Evolutionary conservation across 768 basidiomycete species (phyloP), one percentile per base, ranked within the genome.

Genomic region (Leucogyrophana mollusca): DNA sequence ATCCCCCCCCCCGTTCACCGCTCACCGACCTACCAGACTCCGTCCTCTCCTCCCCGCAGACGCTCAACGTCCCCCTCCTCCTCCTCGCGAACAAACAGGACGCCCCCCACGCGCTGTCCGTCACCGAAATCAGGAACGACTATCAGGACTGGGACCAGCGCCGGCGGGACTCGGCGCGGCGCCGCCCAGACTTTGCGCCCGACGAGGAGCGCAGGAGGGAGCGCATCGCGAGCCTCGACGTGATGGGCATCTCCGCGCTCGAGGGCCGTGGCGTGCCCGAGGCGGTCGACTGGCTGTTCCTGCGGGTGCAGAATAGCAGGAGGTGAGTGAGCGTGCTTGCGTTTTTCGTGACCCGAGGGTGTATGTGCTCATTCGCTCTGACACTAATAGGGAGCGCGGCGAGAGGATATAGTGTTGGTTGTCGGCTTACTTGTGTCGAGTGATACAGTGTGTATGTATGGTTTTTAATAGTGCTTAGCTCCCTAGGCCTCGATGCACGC

Each of bases 71-170:
- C 1, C 96, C 95, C 0, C 76, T 96, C 2, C 74, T 99, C 5
- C 81, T 99, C 9, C 77, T 97, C 14, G 96, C 94, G 21, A 98
- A 98, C 71, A 98, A 99, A 64, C 95, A 97, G 64, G 96, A 98
- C 55, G 81, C 78, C 3, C 84, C 87, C 0, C 66, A 73, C 14
- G 87, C 87, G 54, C 73, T 97, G 24, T 87, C 90, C 0, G 90
- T 94, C 0, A 85, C 92, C 41, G 92, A 97, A 51, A 94, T 99
- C 39, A 72, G 94, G 17, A 86, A 93, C 50, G 83, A 88, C 62
- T 92, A 91, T 50, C 88, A 92, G 62, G 84, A 84, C 38, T 93
- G 91, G 89, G 79, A 89, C 59, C 84, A 88, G 57, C 74, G 80
- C 39, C 83, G 85, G 60, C 70, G 84, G 35, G 85, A 86, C 60